Conservation (phyloP, 2,329 filamentous ascomycete species). For the Calonectria crousiana region DNA sequence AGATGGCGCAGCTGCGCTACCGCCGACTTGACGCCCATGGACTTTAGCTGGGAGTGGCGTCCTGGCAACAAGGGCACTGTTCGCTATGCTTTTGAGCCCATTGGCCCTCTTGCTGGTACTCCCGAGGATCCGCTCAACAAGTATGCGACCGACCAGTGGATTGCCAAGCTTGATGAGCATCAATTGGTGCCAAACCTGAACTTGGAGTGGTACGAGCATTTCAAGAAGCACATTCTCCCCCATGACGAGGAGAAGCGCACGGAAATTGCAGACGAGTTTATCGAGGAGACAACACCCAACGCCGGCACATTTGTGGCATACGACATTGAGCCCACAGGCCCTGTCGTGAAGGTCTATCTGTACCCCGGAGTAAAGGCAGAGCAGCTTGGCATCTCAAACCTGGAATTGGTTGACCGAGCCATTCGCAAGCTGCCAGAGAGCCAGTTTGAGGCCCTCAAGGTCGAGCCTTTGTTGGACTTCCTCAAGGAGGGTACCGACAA, state of each 20-base stretch:
- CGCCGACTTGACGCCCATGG: not conserved
- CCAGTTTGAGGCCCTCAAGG: not conserved
- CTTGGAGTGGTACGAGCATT: not conserved
- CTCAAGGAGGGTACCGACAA: not conserved
- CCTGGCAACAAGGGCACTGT: not conserved
- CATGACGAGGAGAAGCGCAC: not conserved
- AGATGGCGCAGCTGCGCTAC: constrained; percentile 5
- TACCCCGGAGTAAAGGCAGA: not conserved
- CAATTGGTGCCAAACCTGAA: not conserved
- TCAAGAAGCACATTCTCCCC: not conserved
- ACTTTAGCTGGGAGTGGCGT: constrained; percentile 4
- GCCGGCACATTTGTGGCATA: constrained; percentile 3
- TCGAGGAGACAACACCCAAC: constrained; percentile 1
- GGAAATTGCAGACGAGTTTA: not conserved
- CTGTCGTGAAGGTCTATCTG: constrained; percentile 1
- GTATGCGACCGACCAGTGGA: not conserved
- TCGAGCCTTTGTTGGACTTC: not conserved
- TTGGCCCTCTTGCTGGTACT: not conserved
- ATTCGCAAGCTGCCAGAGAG: not conserved
- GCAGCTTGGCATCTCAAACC: not conserved
- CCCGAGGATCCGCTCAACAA: not conserved
- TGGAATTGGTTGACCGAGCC: not conserved
- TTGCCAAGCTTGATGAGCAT: not conserved
- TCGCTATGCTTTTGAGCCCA: not conserved
- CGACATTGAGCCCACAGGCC: not conserved